These are phyloP conservation scores for Leccinum subgranulosum DNA, from an alignment of 768 basidiomycete genomes.

Conservation along the genomic window DNA sequence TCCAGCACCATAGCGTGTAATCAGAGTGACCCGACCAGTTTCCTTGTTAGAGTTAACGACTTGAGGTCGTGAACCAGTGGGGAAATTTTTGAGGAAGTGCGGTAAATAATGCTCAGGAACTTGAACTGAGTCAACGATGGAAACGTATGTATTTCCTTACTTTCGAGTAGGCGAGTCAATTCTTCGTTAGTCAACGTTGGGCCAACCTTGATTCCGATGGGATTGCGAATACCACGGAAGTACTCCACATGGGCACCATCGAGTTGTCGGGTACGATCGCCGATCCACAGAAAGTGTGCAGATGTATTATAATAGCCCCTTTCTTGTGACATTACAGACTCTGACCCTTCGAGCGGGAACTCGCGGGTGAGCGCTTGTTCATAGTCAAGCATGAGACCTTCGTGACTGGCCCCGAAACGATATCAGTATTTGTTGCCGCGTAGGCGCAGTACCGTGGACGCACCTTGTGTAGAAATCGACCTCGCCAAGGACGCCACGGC, in stretches of 20 bases:
- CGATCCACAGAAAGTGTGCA: constrained; percentile 96
- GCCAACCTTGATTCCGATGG: constrained; percentile 95
- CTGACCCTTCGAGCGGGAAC: constrained; percentile 41
- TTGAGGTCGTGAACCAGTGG: constrained; percentile 23
- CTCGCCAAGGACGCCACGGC: constrained; percentile 70
- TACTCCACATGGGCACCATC: constrained; percentile 95
- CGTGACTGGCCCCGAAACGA: constrained; percentile 56
- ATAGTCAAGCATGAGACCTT: constrained; percentile 89
- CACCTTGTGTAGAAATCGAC: constrained; percentile 94
- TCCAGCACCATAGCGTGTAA: constrained; percentile 88
- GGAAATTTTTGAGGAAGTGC: background rate
- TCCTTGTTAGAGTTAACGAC: constrained; percentile 89
- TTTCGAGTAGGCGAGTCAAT: constrained; percentile 68
- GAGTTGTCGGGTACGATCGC: constrained; percentile 90
- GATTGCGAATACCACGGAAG: constrained; percentile 88
- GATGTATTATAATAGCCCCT: constrained; percentile 82
- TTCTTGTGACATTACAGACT: constrained; percentile 8
- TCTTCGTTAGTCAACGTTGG: constrained; percentile 82
- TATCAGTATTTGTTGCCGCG: background rate
- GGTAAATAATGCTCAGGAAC: background rate
- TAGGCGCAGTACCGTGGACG: constrained; percentile 7
- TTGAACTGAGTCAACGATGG: background rate
- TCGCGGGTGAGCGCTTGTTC: constrained; percentile 88
- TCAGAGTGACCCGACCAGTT: constrained; percentile 79
- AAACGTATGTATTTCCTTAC: constrained; percentile 41